phyloP scores from a whole-genome alignment of 2,329 filamentous ascomycete species.

The Colletotrichum theobromicola region DNA sequence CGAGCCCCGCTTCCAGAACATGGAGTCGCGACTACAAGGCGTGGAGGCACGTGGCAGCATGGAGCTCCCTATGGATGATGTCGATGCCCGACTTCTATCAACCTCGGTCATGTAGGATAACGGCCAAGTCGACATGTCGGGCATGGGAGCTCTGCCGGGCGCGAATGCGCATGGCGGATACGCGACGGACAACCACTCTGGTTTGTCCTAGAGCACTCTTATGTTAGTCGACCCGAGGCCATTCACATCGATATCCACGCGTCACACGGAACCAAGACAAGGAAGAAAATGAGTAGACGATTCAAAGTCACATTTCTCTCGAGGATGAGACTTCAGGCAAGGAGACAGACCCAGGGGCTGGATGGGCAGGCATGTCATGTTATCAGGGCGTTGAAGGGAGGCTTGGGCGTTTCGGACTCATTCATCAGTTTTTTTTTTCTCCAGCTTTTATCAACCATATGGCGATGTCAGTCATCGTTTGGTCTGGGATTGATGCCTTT shows the following conservation, averaged over 20 bases:
- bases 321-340: neutral
- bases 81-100: slow-evolving; percentile 48
- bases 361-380: slow-evolving; percentile 5
- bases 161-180: neutral
- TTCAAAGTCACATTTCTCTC: neutral
- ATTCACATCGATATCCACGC: neutral
- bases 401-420: slow-evolving; percentile 10
- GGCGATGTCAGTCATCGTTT: neutral
- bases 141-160: neutral
- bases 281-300: neutral
- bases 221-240: neutral
- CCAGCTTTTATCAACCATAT: neutral
- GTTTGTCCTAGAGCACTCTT: neutral
- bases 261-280: neutral
- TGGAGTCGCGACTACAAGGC: slow-evolving; percentile 46
- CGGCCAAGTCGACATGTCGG: slow-evolving; percentile 10
- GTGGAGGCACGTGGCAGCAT: slow-evolving; percentile 36
- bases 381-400: slow-evolving; percentile 16
- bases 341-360: neutral
- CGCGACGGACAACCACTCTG: neutral
- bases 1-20: slow-evolving; percentile 49
- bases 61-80: slow-evolving; percentile 46
- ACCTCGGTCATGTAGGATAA: slow-evolving; percentile 46
- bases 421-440: neutral
- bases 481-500: neutral